Base-by-base conservation (phyloP, 2,329 filamentous ascomycete species). In the Teratosphaeria destructans region DNA sequence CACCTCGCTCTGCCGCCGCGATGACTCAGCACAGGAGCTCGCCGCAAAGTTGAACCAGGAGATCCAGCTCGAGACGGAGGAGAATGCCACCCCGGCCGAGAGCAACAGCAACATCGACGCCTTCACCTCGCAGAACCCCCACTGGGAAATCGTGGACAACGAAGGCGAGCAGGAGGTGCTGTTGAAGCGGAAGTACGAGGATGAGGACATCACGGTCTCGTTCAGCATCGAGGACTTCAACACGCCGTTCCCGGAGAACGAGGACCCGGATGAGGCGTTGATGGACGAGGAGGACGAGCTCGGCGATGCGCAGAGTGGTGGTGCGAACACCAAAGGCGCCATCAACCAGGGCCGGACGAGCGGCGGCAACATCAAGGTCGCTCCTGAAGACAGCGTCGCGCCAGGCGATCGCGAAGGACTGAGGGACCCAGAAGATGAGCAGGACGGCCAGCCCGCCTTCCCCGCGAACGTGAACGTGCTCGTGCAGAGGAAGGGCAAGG, bases 121-220 rank as follows among this genome's bases (percentile, higher is more conserved):
- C 74, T 96, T 95, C 76, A 77, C 96, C 55, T 85, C 63, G 16
- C 64, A 93, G 72, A 93, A 90, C 78, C 86, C 87, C 71, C 83
- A 87, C 49, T 99, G 91, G 76, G 61, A 83, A 78, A 74, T 86
- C 62, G 80, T 89, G 70, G 94, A 99, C 75, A 84, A 81, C 35
- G 81, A 87, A 32, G 94, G 94, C 63, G 83, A 90, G 75, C 89
- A 97, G 78, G 90, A 96, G 67, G 89, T 99, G 66, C 81, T 88
- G 70, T 82, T 99, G 66, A 88, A 85, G 62, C 88, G 92, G 71
- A 87, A 83, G 65, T 93, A 89, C 71, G 89, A 88, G 69, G 86
- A 95, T 64, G 94, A 99, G 80, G 90, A 87, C 68, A 89, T 93
- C 77, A 87, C 86, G 63, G 83, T 95, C 65, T 85, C 85, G 65